Evolutionary conservation across 179 eudicot genomes (phyloP), one percentile per base, ranked within the genome.

Genomic region (Beta lomatogona): DNA sequence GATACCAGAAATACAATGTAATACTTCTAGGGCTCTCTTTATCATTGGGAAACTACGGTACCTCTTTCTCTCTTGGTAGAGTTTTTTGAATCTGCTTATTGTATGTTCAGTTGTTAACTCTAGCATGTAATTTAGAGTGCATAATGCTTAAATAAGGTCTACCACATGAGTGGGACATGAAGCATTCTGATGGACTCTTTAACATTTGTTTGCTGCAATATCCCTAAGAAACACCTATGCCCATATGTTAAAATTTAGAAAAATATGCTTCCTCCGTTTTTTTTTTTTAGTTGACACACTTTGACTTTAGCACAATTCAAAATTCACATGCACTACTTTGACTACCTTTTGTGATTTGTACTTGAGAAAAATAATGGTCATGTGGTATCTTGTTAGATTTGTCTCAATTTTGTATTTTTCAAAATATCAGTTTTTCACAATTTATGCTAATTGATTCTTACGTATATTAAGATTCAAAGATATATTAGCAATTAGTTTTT

Each of bases 1-100:
- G 97, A 85, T 94, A 97, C 92, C 98, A 93, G 85, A 93, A 97
- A 86, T 97, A 93, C 85, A 97, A 97, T 90, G 99, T 97, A 90
- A 90, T 85, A 74, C 85, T 82, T 88, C 79, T 86, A 79, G 79
- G 84, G 85, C 80, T 85, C 79, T 86, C 76, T 87, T 79, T 86
- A 78, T 79, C 59, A 10, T 79, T 86, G 88, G 75, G 81, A 84
- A 86, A 87, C 85, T 82, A 85, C 70, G 85, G 88, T 90, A 87
- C 91, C 83, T 85, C 88, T 85, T 85, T 83, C 86, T 80, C 85
- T 85, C 89, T 84, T 80, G 77, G 82, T 79, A 75, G 79, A 71
- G 61, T 54, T 77, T 21, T 60, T 54, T 65, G 65, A 41, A 50
- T 64, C 57, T 71, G 72, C 9, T 53, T 61, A 63, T 83, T 68